Percentiles rank a stretch among this genome's conserved stretches.
phyloP scores from a whole-genome alignment of 2,329 filamentous ascomycete species.

The Ophiostoma tasmaniense region DNA sequence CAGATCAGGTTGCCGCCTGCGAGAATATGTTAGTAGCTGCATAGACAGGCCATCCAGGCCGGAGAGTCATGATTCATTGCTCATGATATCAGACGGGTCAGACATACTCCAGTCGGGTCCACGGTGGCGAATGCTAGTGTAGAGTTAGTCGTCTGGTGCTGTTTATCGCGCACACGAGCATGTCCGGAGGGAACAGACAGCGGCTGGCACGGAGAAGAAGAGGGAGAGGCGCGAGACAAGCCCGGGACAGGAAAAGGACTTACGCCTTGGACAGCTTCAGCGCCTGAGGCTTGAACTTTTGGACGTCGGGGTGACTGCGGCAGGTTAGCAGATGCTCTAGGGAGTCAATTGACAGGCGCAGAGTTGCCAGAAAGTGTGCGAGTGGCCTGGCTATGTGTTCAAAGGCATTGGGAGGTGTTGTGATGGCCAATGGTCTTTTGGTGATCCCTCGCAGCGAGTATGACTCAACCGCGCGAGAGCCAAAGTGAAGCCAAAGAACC shows the following conservation, averaged over 20 bases:
- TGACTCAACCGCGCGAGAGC: conserved; percentile 23
- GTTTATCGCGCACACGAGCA: conserved; percentile 20
- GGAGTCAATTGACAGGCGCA: conserved; percentile 4
- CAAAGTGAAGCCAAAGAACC: not conserved
- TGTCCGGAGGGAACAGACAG: not conserved
- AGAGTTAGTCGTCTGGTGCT: conserved; percentile 18
- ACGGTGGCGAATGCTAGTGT: conserved; percentile 74
- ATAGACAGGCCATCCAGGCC: not conserved
- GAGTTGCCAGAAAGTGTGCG: not conserved
- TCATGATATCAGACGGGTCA: not conserved
- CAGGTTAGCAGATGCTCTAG: conserved; percentile 6
- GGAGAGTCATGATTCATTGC: not conserved
- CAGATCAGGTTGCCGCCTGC: conserved; percentile 78
- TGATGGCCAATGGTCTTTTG: conserved; percentile 13
- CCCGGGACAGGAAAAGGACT: conserved; percentile 31
- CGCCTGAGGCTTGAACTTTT: conserved; percentile 92
- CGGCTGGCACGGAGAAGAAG: not conserved
- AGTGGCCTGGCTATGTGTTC: not conserved
- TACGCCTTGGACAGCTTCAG: conserved; percentile 91
- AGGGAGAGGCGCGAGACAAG: not conserved
- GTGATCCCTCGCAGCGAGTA: conserved; percentile 10
- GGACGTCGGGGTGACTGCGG: conserved; percentile 76
- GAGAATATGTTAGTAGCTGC: conserved; percentile 18
- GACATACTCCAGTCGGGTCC: conserved; percentile 89
- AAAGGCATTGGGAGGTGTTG: not conserved